A percentile compares a stretch with the other conserved stretches of the same genome.
Evolutionary conservation across 345 rosid genomes (phyloP).

Genomic region (Eucalyptus dawsonii): DNA sequence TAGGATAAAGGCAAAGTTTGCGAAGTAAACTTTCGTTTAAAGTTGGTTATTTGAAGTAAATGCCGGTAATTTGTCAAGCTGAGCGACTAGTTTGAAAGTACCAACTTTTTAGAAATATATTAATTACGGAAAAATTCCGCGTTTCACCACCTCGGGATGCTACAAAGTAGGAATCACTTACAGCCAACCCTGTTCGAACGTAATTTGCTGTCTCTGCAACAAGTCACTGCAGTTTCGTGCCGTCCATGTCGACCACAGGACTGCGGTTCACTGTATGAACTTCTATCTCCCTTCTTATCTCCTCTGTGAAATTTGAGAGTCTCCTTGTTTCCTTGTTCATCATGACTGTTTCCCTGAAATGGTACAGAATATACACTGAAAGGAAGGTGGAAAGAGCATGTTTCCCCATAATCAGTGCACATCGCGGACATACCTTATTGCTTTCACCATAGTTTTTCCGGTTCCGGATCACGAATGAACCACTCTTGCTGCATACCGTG

Average conservation of each 20-base stretch:
- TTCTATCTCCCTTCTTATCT: conserved; percentile 70
- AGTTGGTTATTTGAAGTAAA: too few relatives aligned
- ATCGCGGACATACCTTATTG: neutral
- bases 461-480: neutral
- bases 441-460: neutral
- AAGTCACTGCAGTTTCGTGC: conserved; percentile 69
- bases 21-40: too few relatives aligned
- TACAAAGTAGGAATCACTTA: conserved; percentile 5
- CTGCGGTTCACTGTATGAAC: conserved; percentile 50
- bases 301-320: conserved; percentile 73
- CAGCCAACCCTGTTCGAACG: conserved; percentile 67
- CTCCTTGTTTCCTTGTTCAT: conserved; percentile 93
- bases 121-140: neutral
- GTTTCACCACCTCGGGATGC: neutral
- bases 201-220: conserved; percentile 55
- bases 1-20: too few relatives aligned
- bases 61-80: too few relatives aligned
- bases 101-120: neutral
- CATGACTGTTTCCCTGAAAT: conserved; percentile 79
- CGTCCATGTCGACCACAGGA: conserved; percentile 58
- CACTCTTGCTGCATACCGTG: neutral
- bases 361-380: neutral
- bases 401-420: neutral
- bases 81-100: too few relatives aligned
- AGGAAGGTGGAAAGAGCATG: neutral